Base-by-base conservation (phyloP, 2,329 filamentous ascomycete species). In the Aspergillus viridinutans region DNA sequence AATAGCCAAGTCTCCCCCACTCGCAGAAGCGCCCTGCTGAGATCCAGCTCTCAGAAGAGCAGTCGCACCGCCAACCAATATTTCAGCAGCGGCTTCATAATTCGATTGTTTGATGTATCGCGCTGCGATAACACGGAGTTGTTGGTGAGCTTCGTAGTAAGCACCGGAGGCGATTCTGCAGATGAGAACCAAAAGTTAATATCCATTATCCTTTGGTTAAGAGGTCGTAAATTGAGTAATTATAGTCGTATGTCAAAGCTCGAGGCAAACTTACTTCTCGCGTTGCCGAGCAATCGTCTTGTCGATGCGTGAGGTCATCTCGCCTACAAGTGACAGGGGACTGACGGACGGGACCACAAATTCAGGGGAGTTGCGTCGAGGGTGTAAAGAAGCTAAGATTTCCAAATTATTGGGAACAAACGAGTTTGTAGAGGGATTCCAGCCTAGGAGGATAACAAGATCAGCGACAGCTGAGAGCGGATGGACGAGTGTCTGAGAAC, bases 81-180 rank as follows among this genome's bases (percentile, higher is more conserved):
- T 89, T 65, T 96, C 90, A 72, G 92, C 88, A 50, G 95, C 94
- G 12, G 91, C 88, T 64, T 82, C 74, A 83, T 90, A 97, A 82
- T 93, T 93, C 60, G 84, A 80, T 47, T 88, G 83, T 79, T 97
- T 97, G 74, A 93, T 86, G 78, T 99, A 96, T 57, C 95, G 92
- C 42, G 91, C 89, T 59, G 92, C 92, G 65, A 97, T 93, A 54
- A 97, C 92, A 61, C 94, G 91, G 64, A 96, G 90, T 80, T 99
- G 94, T 76, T 99, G 94, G 78, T 97, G 93, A 57, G 94, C 94
- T 83, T 99, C 94, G 80, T 99, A 99, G 82, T 86, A 97, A 73
- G 94, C 88, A 69, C 92, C 93, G 75, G 95, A 91, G 64, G 85
- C 82, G 75, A 96, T 96, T 76, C 91, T 90, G 67, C 3, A 57